Evolutionary conservation across 495 filamentous ascomycete species (phyloP).

Genomic region (Schizothecium vesticola): DNA sequence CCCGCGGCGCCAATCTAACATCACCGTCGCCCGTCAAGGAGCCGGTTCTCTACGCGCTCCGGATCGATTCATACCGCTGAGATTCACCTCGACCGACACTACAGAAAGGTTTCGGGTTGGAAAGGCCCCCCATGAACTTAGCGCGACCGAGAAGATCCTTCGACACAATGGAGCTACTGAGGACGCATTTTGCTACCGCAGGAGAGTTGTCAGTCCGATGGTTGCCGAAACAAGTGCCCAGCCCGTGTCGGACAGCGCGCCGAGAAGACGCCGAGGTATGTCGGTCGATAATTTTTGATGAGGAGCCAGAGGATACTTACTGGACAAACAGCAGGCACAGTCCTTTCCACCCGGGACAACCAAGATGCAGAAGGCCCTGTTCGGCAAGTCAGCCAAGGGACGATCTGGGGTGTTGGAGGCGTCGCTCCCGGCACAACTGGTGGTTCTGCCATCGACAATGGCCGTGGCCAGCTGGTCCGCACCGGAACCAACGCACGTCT

Average conservation of each 20-base stretch:
- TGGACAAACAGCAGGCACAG: slow-evolving; percentile 23
- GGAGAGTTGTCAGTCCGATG: slow-evolving; percentile 34
- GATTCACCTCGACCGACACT: slow-evolving; percentile 35
- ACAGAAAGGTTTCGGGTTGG: slow-evolving; percentile 58
- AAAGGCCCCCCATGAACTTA: slow-evolving; percentile 57
- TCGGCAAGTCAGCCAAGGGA: slow-evolving; percentile 56
- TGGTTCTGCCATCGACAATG: slow-evolving; percentile 47
- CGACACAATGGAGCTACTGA: slow-evolving; percentile 51
- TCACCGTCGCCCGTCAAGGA: neutral
- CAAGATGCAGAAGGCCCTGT: slow-evolving; percentile 21
- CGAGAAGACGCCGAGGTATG: slow-evolving; percentile 26
- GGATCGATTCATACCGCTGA: slow-evolving; percentile 67
- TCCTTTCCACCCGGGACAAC: slow-evolving; percentile 30
- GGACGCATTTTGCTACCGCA: slow-evolving; percentile 61
- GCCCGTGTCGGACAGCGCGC: slow-evolving; percentile 29
- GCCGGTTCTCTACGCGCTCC: slow-evolving; percentile 28
- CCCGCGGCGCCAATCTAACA: slow-evolving; percentile 17
- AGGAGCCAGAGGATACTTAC: slow-evolving; percentile 1
- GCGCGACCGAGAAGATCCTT: slow-evolving; percentile 54
- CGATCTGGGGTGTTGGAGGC: slow-evolving; percentile 80
- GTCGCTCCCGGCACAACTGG: slow-evolving; percentile 45
- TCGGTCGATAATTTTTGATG: neutral
- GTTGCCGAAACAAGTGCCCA: slow-evolving; percentile 17
- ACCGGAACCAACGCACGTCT: slow-evolving; percentile 72
- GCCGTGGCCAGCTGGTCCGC: slow-evolving; percentile 55